phyloP scores from a whole-genome alignment of 1,284 basidiomycete genomes.

The Austroboletus niveus region DNA sequence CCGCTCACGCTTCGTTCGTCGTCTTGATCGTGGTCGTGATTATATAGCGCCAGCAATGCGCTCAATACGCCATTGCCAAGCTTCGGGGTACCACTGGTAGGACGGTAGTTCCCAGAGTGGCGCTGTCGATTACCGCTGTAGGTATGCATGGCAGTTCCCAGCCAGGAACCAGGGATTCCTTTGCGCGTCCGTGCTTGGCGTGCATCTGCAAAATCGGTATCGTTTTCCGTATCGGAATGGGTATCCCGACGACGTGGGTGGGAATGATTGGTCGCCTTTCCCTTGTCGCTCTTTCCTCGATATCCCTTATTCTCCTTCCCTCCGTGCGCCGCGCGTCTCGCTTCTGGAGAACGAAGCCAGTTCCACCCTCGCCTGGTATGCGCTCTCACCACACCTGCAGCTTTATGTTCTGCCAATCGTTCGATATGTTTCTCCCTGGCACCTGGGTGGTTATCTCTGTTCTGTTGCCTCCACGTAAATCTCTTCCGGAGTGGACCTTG shows the following conservation, averaged over 20 bases:
- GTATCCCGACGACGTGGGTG: constrained; percentile 2
- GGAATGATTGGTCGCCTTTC: constrained; percentile 6
- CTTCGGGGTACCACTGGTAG: constrained; percentile 11
- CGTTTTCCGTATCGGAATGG: constrained; percentile 11
- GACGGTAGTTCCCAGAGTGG: constrained; percentile 17
- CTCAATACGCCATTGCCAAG: constrained; percentile 51
- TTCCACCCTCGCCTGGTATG: constrained; percentile 28
- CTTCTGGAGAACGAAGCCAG: constrained; percentile 13
- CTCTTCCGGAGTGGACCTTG: constrained; percentile 13
- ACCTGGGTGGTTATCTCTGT: constrained; percentile 1
- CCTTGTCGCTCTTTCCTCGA: constrained; percentile 4
- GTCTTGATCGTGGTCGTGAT: constrained; percentile 38
- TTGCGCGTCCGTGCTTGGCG: constrained; percentile 15
- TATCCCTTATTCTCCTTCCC: neutral
- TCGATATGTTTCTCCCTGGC: constrained; percentile 18
- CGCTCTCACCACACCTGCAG: constrained; percentile 30
- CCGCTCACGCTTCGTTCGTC: constrained; percentile 25
- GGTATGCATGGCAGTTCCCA: constrained; percentile 5
- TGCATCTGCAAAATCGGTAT: neutral
- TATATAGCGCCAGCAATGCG: constrained; percentile 53
- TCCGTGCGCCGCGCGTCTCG: neutral
- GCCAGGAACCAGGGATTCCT: constrained; percentile 21
- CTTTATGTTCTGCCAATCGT: constrained; percentile 24
- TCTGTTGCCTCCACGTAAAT: constrained; percentile 13
- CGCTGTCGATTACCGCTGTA: neutral